phyloP scores from a whole-genome alignment of 2,329 filamentous ascomycete species.

The Ophiocordyceps camponoti-floridani region DNA sequence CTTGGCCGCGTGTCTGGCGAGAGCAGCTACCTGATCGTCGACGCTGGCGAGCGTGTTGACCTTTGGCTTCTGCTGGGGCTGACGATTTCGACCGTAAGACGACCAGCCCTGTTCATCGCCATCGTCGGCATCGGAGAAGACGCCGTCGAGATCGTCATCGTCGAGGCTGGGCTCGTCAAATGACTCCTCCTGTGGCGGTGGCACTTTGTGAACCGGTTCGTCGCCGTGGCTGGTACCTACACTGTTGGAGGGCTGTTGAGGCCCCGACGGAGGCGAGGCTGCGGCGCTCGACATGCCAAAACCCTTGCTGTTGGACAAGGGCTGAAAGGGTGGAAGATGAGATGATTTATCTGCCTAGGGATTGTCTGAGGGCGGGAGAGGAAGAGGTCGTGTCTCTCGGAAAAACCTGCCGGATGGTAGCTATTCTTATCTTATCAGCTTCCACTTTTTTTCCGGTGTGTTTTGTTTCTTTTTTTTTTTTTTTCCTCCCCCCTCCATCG shows the following conservation, averaged over 20 bases:
- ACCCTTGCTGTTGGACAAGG: not conserved
- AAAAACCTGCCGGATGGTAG: not conserved
- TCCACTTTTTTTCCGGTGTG: not conserved
- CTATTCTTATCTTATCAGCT: not conserved
- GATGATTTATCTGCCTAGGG: not conserved
- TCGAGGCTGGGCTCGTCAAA: conserved; percentile 6
- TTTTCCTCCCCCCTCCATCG: not conserved
- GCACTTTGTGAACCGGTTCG: conserved; percentile 17
- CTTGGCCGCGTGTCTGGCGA: conserved; percentile 72
- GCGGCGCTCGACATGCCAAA: conserved; percentile 2
- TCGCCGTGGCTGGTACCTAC: conserved; percentile 27
- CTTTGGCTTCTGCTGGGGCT: conserved; percentile 55
- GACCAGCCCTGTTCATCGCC: conserved; percentile 31
- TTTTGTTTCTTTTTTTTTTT: not conserved
- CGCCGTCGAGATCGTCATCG: conserved; percentile 9
- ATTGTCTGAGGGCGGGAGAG: not conserved
- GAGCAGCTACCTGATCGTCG: conserved; percentile 74
- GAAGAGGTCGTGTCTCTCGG: not conserved
- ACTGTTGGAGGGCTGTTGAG: conserved; percentile 25
- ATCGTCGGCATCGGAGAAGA: conserved; percentile 19
- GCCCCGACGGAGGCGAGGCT: conserved; percentile 17
- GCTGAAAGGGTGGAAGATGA: not conserved
- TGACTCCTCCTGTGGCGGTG: conserved; percentile 3
- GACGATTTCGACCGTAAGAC: conserved; percentile 67
- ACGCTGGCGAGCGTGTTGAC: conserved; percentile 65